Percentiles rank a stretch among this genome's conserved stretches.
Evolutionary conservation across 371 early-diverging fungal species (phyloP).

Genomic region (Blyttiomyces sp.): DNA sequence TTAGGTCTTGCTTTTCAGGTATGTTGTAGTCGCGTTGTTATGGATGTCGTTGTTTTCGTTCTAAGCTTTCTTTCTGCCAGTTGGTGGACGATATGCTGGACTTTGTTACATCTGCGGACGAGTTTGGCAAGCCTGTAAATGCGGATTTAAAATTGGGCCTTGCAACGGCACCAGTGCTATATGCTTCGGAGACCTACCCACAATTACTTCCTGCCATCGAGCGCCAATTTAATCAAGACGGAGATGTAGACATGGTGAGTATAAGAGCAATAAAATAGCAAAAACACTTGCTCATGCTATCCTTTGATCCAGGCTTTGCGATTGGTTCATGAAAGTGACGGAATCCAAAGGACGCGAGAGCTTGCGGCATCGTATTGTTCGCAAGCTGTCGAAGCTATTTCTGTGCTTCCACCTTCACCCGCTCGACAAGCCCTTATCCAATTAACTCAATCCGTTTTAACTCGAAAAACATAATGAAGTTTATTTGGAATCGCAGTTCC

Average conservation of each 20-base stretch:
- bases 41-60: neutral
- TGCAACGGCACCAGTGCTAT: slow-evolving; percentile 92
- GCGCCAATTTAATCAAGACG: slow-evolving; percentile 65
- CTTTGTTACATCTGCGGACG: slow-evolving; percentile 72
- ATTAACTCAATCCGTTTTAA: slow-evolving; percentile 44
- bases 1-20: slow-evolving; percentile 93
- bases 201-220: slow-evolving; percentile 80
- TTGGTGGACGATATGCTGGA: slow-evolving; percentile 91
- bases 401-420: slow-evolving; percentile 26
- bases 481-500: neutral
- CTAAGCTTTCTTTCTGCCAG: slow-evolving; percentile 38
- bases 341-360: slow-evolving; percentile 34
- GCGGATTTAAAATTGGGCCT: slow-evolving; percentile 83
- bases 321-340: slow-evolving; percentile 34
- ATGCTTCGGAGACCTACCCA: slow-evolving; percentile 85
- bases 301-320: slow-evolving; percentile 29
- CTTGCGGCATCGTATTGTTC: slow-evolving; percentile 41
- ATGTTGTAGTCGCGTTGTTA: slow-evolving; percentile 13
- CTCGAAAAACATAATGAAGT: slow-evolving; percentile 33
- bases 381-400: slow-evolving; percentile 35
- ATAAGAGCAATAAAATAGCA: too few relatives aligned
- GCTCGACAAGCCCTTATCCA: slow-evolving; percentile 42
- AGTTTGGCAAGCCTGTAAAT: slow-evolving; percentile 87
- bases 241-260: slow-evolving; percentile 41
- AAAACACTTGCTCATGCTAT: too few relatives aligned